Evolutionary conservation across 345 rosid species (phyloP), one percentile per base, ranked within the genome.

Genomic region (Cardamine occulta): DNA sequence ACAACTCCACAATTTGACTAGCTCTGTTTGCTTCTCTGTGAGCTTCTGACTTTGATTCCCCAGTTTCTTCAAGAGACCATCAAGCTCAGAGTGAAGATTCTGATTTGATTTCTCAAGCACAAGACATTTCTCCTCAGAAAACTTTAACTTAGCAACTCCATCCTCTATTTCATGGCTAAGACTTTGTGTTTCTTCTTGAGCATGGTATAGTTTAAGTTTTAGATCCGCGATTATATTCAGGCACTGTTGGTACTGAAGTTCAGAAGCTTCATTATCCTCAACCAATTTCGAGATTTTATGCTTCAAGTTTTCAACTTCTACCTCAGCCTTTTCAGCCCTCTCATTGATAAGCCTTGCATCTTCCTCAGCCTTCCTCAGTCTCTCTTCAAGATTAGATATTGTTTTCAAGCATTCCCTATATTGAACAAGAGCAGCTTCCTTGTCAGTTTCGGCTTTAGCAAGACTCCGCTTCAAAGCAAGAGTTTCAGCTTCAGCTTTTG

Each of bases 21-120:
- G 54, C 81, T 95, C 97, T 81, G 87, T 82, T 82, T 95, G 97
- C 82, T 90, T 95, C 85, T 89, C 97, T 1, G 87, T 84, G 53
- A 95, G 83, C 71, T 90, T 94, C 60, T 82, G 80, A 69, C 81
- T 86, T 84, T 89, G 96, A 72, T 77, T 70, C 32, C 84, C 91
- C 80, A 85, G 80, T 83, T 86, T 88, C 79, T 82, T 88, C 58
- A 74, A 70, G 67, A 80, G 70, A 66, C 84, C 69, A 80, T 92
- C 93, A 58, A 95, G 52, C 66, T 95, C 97, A 13, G 86, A 83
- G 76, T 90, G 91, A 62, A 92, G 84, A 76, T 84, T 86, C 81
- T 88, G 88, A 81, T 90, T 92, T 40, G 96, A 88, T 61, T 71
- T 86, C 91, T 90, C 97, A 77, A 95, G 80, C 47, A 86, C 74